Evolutionary conservation across 2,329 filamentous ascomycete species (phyloP), one percentile per base, ranked within the genome.

Genomic region (Helicocarpus griseus): DNA sequence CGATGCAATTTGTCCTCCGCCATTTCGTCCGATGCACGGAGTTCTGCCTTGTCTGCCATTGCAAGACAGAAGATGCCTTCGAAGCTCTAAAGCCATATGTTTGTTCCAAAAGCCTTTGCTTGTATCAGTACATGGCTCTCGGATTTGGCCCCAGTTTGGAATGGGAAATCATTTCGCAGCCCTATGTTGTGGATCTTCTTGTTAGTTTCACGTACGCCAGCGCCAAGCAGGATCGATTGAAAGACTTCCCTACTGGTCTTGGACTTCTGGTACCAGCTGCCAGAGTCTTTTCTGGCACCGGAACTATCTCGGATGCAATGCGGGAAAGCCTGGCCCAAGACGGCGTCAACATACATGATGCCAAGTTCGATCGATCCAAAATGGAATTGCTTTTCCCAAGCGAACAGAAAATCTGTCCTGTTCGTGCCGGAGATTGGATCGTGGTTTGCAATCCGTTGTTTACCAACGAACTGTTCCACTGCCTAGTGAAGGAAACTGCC

Each of bases 91-190:
- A 73, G 53, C 73, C 73, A 1, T 88, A 86, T 54, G 88, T 95
- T 41, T 96, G 90, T 68, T 79, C 80, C 21, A 77, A 80, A 11
- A 73, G 77, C 1, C 74, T 96, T 2, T 96, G 90, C 61, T 72
- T 95, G 3, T 95, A 87, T 61, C 90, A 96, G 63, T 95, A 93
- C 69, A 86, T 95, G 76, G 77, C 80, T 14, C 74, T 94, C n/a
- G 89, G 88, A 0, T 84, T 95, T 61, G 90, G 89, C 0, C 86
- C 87, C 1, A 89, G 82, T 59, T 81, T 95, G 51, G 89, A 96
- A 64, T 82, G 90, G 63, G 89, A 95, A 62, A 86, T 96, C 21
- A 62, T 86, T 24, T 79, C 80, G 11, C 86, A 90, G 62, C 87
- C 89, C 1, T 81, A 83, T 51, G 88, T 95, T 0, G 86, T 95